Evolutionary conservation across 257 asterid genomes (phyloP).

Genomic region (Agastache rugosa): DNA sequence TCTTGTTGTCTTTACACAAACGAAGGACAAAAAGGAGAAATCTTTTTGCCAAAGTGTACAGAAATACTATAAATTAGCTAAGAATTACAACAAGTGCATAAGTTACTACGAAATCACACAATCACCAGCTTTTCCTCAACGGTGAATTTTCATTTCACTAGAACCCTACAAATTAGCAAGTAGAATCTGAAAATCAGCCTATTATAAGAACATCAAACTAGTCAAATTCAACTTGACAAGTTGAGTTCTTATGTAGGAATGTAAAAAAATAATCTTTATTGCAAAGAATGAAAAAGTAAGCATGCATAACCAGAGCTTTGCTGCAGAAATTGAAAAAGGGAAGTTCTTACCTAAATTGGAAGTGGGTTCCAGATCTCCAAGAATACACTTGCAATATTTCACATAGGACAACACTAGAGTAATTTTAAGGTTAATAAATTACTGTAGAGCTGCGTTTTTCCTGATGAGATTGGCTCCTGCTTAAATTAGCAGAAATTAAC

Average conservation of each 20-base stretch:
- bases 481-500: conserved; percentile 8
- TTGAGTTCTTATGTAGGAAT: neutral
- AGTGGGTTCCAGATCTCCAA: conserved; percentile 42
- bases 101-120: neutral
- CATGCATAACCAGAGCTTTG: neutral
- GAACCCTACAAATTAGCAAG: conserved; percentile 26
- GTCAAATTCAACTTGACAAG: conserved; percentile 12
- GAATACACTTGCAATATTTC: conserved; percentile 24
- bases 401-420: neutral
- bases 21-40: neutral
- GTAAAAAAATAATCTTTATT: conserved; percentile 33
- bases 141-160: conserved; percentile 7
- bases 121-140: conserved; percentile 22
- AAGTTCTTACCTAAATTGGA: conserved; percentile 38
- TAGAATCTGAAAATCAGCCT: conserved; percentile 13
- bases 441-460: neutral
- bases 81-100: conserved; percentile 14
- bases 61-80: conserved; percentile 22
- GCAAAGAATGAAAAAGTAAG: neutral
- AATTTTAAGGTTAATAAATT: neutral
- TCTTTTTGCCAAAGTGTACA: neutral
- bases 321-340: conserved; percentile 16
- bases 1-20: neutral
- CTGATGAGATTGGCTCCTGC: neutral
- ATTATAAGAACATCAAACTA: conserved; percentile 23